phyloP scores from a whole-genome alignment of 2,329 filamentous ascomycete genomes.

The Colletotrichum eleusines region DNA sequence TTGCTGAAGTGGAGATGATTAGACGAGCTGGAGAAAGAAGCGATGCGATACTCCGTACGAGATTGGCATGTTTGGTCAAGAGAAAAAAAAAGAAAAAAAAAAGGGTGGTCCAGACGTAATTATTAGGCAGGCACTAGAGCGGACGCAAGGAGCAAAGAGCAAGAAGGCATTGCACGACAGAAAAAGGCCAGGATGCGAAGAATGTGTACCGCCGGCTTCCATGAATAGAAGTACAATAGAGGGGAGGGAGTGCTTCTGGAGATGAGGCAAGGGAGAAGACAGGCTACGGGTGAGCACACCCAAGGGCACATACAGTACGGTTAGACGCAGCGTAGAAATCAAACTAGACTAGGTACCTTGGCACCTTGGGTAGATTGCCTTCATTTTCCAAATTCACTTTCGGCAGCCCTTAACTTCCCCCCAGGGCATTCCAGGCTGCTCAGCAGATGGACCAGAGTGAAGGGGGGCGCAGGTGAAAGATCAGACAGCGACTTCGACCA shows the following conservation, averaged over 20 bases:
- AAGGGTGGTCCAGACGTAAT: conserved; percentile 8
- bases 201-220: neutral
- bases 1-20: conserved; percentile 20
- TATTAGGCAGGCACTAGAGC: conserved; percentile 18
- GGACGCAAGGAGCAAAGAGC: neutral
- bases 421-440: neutral
- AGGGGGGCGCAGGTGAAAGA: neutral
- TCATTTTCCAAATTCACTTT: neutral
- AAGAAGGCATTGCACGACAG: neutral
- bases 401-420: neutral
- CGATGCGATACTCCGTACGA: conserved; percentile 20
- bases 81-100: neutral
- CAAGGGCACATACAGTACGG: neutral
- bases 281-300: neutral
- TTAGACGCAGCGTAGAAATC: neutral
- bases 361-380: neutral
- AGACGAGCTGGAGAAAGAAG: neutral
- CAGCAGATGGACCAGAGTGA: neutral
- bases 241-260: neutral
- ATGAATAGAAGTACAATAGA: neutral
- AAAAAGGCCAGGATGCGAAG: conserved; percentile 7
- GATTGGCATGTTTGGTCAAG: conserved; percentile 1
- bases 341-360: neutral
- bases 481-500: neutral
- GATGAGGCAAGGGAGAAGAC: conserved; percentile 12